Percentiles rank a stretch among this genome's conserved stretches.
phyloP scores from a whole-genome alignment of 75 land plant genomes.

The Sequoia sempervirens region DNA sequence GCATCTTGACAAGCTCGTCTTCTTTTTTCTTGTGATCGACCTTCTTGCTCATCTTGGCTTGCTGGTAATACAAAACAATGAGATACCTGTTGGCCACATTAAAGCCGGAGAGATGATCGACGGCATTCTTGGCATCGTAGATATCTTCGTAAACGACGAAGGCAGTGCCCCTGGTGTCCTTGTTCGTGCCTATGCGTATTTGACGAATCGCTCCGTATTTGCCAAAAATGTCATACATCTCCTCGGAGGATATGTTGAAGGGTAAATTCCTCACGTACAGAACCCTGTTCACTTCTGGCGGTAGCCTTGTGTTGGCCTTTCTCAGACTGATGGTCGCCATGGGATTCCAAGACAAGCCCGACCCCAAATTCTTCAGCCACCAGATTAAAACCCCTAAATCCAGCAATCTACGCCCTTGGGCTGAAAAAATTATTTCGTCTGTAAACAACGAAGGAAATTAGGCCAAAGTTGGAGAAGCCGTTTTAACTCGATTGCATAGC shows the following conservation, averaged over 20 bases:
- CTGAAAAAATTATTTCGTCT: too few relatives aligned
- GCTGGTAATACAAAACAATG: slow-evolving; percentile 47
- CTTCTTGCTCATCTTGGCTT: slow-evolving; percentile 94
- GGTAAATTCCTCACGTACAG: slow-evolving; percentile 93
- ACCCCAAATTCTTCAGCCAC: neutral
- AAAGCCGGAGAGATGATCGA: slow-evolving; percentile 96
- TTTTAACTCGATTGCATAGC: too few relatives aligned
- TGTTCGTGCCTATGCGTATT: slow-evolving; percentile 83
- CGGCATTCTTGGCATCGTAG: slow-evolving; percentile 98
- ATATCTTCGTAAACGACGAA: slow-evolving; percentile 98
- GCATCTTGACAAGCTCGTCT: slow-evolving; percentile 71
- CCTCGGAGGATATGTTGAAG: slow-evolving; percentile 95
- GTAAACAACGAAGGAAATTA: too few relatives aligned
- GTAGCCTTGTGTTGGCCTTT: slow-evolving; percentile 84
- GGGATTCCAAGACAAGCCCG: neutral
- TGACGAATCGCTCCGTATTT: slow-evolving; percentile 97
- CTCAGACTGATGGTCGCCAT: slow-evolving; percentile 86
- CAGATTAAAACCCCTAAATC: too few relatives aligned
- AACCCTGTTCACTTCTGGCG: slow-evolving; percentile 94
- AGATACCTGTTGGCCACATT: slow-evolving; percentile 89
- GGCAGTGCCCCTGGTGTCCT: slow-evolving; percentile 96
- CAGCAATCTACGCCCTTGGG: too few relatives aligned
- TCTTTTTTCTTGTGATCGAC: slow-evolving; percentile 93
- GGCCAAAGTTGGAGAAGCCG: too few relatives aligned
- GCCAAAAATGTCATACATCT: slow-evolving; percentile 99